Conservation (phyloP, 2,329 filamentous ascomycete species). For the Botrytis elliptica region DNA sequence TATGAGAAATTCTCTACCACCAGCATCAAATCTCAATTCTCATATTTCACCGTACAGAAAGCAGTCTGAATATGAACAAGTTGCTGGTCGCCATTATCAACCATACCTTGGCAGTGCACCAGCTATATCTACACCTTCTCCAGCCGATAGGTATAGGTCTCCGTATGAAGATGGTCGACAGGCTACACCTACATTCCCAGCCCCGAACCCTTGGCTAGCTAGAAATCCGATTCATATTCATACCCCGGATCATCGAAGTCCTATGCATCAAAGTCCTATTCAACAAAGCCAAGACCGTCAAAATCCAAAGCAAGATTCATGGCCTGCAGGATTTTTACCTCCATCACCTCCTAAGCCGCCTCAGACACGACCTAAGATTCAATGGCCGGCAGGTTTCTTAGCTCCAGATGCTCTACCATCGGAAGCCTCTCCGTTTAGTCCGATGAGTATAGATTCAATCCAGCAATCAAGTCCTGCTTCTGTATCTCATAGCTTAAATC, state of each 20-base stretch:
- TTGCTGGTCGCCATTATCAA: neutral
- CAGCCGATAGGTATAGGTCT: neutral
- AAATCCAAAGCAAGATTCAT: neutral
- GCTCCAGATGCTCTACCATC: neutral
- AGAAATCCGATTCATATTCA: neutral
- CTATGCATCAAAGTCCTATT: neutral
- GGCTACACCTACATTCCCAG: neutral
- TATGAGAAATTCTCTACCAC: neutral
- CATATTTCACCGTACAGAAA: neutral
- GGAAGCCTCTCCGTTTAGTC: neutral
- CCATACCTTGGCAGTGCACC: too few species aligned
- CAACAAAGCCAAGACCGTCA: neutral
- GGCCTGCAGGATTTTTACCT: constrained; percentile 17
- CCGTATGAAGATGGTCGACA: neutral
- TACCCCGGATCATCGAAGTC: neutral
- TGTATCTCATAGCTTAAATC: neutral
- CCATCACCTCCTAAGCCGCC: neutral
- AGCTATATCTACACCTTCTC: neutral
- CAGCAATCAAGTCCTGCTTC: neutral
- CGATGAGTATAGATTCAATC: neutral
- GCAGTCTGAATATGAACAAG: neutral
- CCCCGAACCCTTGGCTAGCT: neutral
- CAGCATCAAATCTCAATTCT: neutral
- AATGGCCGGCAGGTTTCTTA: constrained; percentile 12
- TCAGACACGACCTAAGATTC: neutral